phyloP scores from a whole-genome alignment of 257 asterid genomes.

The Striga asiatica region DNA sequence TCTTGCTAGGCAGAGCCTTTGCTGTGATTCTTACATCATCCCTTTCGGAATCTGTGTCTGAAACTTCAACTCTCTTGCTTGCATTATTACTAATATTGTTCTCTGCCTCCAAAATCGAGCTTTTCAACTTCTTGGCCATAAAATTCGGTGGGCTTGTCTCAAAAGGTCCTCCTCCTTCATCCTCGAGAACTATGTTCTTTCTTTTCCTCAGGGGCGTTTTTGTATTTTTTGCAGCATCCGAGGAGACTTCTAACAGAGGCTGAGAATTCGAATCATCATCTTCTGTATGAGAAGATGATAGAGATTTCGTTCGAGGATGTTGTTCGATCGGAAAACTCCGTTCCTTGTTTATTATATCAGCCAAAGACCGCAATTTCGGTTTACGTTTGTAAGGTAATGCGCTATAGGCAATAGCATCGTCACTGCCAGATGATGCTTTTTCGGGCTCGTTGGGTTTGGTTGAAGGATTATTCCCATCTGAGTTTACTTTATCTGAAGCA shows the following conservation, averaged over 20 bases:
- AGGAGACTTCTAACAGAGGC: conserved; percentile 10
- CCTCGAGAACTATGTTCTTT: conserved; percentile 24
- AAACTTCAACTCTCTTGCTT: conserved; percentile 15
- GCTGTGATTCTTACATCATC: conserved; percentile 14
- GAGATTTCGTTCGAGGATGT: conserved; percentile 10
- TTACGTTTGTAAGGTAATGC: conserved; percentile 27
- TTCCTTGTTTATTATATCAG: conserved; percentile 49
- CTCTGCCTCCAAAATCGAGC: conserved; percentile 20
- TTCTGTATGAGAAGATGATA: no score
- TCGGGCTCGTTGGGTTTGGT: conserved; percentile 22
- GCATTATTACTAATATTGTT: neutral
- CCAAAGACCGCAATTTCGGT: conserved; percentile 48
- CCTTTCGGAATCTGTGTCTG: conserved; percentile 26
- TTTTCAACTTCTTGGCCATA: conserved; percentile 19
- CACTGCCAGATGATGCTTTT: conserved; percentile 31
- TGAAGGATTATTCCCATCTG: no score
- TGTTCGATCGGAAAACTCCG: conserved; percentile 14
- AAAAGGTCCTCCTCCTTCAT: conserved; percentile 19
- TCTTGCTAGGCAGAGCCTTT: conserved; percentile 21
- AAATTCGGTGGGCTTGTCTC: conserved; percentile 8
- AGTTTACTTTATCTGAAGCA: no score
- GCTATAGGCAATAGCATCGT: conserved; percentile 16
- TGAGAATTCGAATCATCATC: conserved; percentile 18
- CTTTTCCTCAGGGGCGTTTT: conserved; percentile 36
- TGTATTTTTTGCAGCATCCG: conserved; percentile 9